Percentiles rank a stretch among this genome's conserved stretches.
Evolutionary conservation across 2,329 filamentous ascomycete species (phyloP).

Genomic region (Hawksworthiomyces lignivorus): DNA sequence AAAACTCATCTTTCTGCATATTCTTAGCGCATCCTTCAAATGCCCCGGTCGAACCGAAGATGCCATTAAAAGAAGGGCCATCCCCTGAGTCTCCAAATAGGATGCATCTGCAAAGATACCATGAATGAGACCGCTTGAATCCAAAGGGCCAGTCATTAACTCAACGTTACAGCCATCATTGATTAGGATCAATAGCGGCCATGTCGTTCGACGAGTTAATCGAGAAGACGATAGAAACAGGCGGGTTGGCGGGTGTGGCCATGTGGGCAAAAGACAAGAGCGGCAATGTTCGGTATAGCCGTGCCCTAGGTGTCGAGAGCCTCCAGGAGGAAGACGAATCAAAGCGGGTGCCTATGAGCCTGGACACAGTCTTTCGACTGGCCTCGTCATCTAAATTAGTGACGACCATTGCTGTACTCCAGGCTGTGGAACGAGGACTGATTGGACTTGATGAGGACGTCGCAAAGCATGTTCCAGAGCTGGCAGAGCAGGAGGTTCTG

Average conservation of each 20-base stretch:
- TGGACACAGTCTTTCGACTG: conserved; percentile 7
- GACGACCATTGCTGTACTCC: conserved; percentile 9
- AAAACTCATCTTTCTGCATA: no score
- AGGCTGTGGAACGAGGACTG: conserved; percentile 10
- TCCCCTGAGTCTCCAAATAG: no score
- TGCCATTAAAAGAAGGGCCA: no score
- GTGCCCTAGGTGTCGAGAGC: conserved; percentile 5
- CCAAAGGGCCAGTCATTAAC: no score
- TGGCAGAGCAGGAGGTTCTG: conserved; percentile 35
- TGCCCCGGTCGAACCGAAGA: no score
- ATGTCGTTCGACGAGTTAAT: conserved; percentile 12
- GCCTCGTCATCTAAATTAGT: conserved; percentile 11
- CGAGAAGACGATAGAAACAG: conserved; percentile 6
- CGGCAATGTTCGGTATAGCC: neutral
- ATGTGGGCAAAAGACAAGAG: conserved; percentile 6
- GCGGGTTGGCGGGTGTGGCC: conserved; percentile 7
- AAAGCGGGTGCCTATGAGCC: conserved; percentile 5
- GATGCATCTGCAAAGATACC: no score
- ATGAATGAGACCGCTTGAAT: no score
- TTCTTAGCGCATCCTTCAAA: no score
- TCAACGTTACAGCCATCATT: no score
- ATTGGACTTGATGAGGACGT: conserved; percentile 10
- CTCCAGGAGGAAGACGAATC: conserved; percentile 1
- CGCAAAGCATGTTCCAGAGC: conserved; percentile 31
- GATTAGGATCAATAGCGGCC: no score